Conservation (phyloP, 345 rosid genomes). For the Capsella bursapastoris region DNA sequence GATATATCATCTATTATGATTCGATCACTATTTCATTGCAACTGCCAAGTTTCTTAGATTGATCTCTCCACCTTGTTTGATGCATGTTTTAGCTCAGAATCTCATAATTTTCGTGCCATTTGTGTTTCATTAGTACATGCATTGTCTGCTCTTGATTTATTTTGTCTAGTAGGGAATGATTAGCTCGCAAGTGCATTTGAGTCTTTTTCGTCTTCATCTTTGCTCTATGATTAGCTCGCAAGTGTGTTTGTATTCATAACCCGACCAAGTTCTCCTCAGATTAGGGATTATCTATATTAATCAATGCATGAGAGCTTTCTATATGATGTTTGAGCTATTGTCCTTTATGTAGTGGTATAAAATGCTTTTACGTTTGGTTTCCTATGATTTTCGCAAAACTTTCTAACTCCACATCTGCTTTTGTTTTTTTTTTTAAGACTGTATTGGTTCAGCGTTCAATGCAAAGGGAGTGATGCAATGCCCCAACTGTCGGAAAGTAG, state of each 20-base stretch:
- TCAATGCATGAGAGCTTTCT: constrained; percentile 19
- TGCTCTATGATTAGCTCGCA: neutral
- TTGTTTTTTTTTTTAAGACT: constrained; percentile 56
- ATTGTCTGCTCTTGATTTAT: constrained; percentile 19
- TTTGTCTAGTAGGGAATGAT: neutral
- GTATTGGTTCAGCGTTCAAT: constrained; percentile 99
- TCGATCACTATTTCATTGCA: constrained; percentile 25
- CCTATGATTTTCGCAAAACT: constrained; percentile 4
- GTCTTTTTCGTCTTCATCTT: constrained; percentile 1
- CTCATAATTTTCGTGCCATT: neutral
- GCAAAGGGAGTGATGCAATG: constrained; percentile 97
- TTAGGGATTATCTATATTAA: neutral
- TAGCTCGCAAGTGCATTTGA: neutral
- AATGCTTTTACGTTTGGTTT: constrained; percentile 10
- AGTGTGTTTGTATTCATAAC: neutral
- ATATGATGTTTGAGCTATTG: neutral
- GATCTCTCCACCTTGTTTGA: constrained; percentile 12
- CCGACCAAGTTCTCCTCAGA: neutral
- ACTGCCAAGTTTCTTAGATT: constrained; percentile 21
- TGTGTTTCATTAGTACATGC: neutral
- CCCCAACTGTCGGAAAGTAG: constrained; percentile 96
- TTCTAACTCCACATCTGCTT: constrained; percentile 14
- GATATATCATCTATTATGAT: neutral
- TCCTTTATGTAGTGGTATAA: neutral
- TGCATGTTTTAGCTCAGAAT: constrained; percentile 14